phyloP scores from a whole-genome alignment of 495 filamentous ascomycete genomes.

The Talaromyces borbonicus region DNA sequence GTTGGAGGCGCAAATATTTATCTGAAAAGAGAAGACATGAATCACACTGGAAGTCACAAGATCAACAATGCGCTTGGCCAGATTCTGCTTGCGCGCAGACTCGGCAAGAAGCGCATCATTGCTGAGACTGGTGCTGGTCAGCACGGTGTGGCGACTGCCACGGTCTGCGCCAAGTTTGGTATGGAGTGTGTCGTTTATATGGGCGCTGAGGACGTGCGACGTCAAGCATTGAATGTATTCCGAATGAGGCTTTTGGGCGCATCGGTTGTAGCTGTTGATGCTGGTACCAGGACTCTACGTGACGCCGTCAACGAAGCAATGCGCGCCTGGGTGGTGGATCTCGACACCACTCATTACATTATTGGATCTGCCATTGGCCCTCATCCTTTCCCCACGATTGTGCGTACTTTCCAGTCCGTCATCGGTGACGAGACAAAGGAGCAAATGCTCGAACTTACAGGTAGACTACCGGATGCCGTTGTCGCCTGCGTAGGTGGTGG shows the following conservation, averaged over 20 bases:
- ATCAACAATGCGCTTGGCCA: slow-evolving; percentile 96
- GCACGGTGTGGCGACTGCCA: slow-evolving; percentile 91
- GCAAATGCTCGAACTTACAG: slow-evolving; percentile 70
- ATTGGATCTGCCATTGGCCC: slow-evolving; percentile 92
- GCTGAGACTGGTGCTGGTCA: slow-evolving; percentile 95
- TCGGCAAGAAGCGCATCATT: slow-evolving; percentile 91
- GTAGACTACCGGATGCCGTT: slow-evolving; percentile 89
- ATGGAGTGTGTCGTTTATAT: slow-evolving; percentile 96
- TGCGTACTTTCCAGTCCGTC: slow-evolving; percentile 88
- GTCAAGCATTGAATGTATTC: slow-evolving; percentile 93
- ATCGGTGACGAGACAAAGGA: slow-evolving; percentile 88
- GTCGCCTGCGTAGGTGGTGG: slow-evolving; percentile 95
- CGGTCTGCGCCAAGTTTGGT: slow-evolving; percentile 92
- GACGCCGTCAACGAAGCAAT: slow-evolving; percentile 94
- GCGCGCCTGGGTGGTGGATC: slow-evolving; percentile 75
- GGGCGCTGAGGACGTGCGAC: slow-evolving; percentile 88
- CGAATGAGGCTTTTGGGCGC: slow-evolving; percentile 93
- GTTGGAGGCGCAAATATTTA: slow-evolving; percentile 90
- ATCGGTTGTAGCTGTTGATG: slow-evolving; percentile 75
- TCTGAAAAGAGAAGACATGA: slow-evolving; percentile 91
- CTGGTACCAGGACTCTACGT: slow-evolving; percentile 75
- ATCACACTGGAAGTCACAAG: slow-evolving; percentile 82
- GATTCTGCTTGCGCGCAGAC: slow-evolving; percentile 64
- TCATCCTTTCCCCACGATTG: slow-evolving; percentile 92
- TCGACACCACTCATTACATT: slow-evolving; percentile 91